Conservation (phyloP, 129 eudicot species). For the Glebionis coronaria region DNA sequence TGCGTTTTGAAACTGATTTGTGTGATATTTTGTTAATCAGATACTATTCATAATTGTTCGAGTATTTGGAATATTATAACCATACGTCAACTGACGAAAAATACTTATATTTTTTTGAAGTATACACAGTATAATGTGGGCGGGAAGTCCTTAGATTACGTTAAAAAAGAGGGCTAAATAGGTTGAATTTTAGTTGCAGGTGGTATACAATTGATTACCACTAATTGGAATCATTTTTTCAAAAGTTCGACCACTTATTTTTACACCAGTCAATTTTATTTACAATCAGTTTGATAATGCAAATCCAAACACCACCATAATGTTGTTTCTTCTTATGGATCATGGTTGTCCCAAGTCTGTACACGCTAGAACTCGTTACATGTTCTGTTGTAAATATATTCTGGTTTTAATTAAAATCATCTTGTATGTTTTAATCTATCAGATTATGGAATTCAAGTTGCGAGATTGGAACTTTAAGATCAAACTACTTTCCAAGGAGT, state of each 20-base stretch:
- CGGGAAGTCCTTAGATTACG: not conserved
- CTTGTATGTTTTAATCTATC: not conserved
- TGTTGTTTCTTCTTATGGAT: not conserved
- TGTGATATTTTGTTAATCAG: too few species aligned
- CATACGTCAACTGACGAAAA: too few species aligned
- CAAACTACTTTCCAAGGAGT: conserved; percentile 70
- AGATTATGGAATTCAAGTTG: conserved; percentile 54
- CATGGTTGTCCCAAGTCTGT: not conserved
- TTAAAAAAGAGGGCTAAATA: not conserved
- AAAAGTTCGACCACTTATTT: not conserved
- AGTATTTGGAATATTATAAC: too few species aligned
- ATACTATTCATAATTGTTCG: too few species aligned
- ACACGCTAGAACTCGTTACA: not conserved
- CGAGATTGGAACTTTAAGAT: conserved; percentile 67
- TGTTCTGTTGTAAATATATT: not conserved
- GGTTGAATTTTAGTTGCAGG: not conserved
- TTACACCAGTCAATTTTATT: too few species aligned
- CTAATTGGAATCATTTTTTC: not conserved
- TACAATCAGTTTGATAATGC: not conserved
- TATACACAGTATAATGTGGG: too few species aligned
- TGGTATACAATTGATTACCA: not conserved
- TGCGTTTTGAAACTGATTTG: not conserved
- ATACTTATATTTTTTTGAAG: too few species aligned
- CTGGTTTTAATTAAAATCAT: conserved; percentile 5
- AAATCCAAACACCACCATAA: not conserved